These are phyloP conservation scores for Fraxinus pennsylvanica DNA, from an alignment of 257 asterid species.

Conservation along the genomic window DNA sequence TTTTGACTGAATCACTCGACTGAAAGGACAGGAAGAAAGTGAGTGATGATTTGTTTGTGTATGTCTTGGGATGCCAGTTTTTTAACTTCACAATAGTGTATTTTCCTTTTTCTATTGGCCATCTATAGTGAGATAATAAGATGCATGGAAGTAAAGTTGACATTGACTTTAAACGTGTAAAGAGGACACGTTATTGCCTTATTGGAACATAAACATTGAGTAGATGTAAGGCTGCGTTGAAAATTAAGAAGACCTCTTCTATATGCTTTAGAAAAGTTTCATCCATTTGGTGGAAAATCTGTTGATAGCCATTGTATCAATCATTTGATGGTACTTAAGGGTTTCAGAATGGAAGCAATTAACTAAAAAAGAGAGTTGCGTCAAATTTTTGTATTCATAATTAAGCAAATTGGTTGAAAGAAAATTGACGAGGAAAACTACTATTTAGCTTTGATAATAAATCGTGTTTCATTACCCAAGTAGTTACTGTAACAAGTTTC, in stretches of 20 bases:
- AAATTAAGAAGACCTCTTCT: neutral
- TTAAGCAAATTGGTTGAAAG: neutral
- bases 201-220: too few relatives aligned
- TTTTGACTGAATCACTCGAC: too few relatives aligned
- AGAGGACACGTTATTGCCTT: neutral
- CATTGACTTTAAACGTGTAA: neutral
- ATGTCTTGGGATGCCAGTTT: too few relatives aligned
- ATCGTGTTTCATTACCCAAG: neutral
- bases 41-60: too few relatives aligned
- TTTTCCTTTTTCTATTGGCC: too few relatives aligned
- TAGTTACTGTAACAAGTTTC: neutral
- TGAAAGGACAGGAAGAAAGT: too few relatives aligned
- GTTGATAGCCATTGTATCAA: neutral
- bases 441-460: neutral
- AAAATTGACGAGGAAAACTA: neutral
- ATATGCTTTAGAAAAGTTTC: neutral
- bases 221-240: too few relatives aligned
- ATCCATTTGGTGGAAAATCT: neutral
- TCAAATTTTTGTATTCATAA: neutral
- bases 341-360: neutral
- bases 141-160: neutral
- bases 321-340: neutral
- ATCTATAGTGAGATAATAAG: neutral
- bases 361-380: neutral
- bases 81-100: too few relatives aligned